phyloP scores from a whole-genome alignment of 306 rosid genomes.

The Cicer yamashitae region DNA sequence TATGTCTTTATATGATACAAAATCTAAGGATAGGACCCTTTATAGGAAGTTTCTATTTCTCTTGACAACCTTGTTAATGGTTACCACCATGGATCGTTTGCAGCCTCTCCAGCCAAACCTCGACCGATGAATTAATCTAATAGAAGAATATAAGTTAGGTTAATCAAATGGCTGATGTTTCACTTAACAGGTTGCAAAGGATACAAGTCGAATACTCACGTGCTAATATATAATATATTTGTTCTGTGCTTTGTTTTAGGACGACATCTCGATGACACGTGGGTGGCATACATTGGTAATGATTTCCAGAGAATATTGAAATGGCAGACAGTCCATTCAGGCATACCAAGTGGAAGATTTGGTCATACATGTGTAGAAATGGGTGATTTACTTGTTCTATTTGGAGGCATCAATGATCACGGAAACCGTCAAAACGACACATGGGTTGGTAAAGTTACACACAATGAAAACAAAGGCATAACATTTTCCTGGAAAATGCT shows the following conservation, averaged over 20 bases:
- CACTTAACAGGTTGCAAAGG: background rate
- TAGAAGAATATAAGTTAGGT: background rate
- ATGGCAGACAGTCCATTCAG: constrained; percentile 82
- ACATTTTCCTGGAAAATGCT: constrained; percentile 78
- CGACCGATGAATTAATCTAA: background rate
- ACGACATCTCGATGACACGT: constrained; percentile 91
- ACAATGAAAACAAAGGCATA: constrained; percentile 54
- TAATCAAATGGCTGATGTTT: background rate
- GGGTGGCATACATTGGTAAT: constrained; percentile 79
- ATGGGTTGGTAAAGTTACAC: constrained; percentile 77
- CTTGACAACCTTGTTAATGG: constrained; percentile 10
- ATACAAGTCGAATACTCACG: background rate
- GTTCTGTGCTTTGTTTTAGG: constrained; percentile 54
- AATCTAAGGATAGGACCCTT: background rate
- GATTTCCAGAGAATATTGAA: constrained; percentile 58
- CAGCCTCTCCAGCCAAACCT: background rate
- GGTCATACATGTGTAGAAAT: constrained; percentile 82
- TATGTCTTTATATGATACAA: too few species aligned
- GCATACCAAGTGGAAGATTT: constrained; percentile 91
- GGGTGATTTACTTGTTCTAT: constrained; percentile 73
- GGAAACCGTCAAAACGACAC: constrained; percentile 91
- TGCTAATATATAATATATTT: background rate
- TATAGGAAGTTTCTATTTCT: constrained; percentile 5
- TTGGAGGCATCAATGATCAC: constrained; percentile 91
- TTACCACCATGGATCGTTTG: background rate